Conservation (phyloP, 179 eudicot genomes). For the Silene coronaria region DNA sequence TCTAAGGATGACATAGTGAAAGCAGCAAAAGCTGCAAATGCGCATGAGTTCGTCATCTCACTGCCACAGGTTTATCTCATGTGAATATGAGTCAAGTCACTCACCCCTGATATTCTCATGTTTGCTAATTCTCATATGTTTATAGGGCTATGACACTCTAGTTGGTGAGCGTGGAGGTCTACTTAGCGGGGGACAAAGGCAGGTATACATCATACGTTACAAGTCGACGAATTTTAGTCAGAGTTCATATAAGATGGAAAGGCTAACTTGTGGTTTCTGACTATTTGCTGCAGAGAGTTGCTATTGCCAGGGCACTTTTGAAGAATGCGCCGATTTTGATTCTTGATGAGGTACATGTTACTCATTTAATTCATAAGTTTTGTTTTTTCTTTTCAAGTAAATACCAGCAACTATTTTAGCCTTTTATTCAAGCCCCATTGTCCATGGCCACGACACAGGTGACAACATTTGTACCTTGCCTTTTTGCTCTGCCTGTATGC, state of each 20-base stretch:
- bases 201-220: slow-evolving; percentile 43
- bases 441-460: background rate
- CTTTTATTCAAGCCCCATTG: background rate
- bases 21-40: slow-evolving; percentile 99
- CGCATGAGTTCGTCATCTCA: slow-evolving; percentile 90
- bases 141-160: slow-evolving; percentile 91
- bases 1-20: slow-evolving; percentile 81
- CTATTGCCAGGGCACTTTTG: slow-evolving; percentile 91
- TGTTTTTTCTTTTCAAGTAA: background rate
- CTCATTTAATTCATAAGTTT: background rate
- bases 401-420: background rate
- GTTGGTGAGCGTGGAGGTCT: slow-evolving; percentile 99
- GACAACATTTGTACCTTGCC: slow-evolving; percentile 1
- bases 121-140: slow-evolving; percentile 26
- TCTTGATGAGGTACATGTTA: slow-evolving; percentile 77
- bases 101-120: background rate
- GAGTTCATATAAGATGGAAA: slow-evolving; percentile 4
- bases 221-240: background rate
- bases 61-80: slow-evolving; percentile 72
- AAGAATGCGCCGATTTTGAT: slow-evolving; percentile 90
- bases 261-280: slow-evolving; percentile 13
- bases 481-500: background rate
- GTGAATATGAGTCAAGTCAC: background rate
- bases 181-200: slow-evolving; percentile 94
- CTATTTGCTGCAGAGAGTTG: slow-evolving; percentile 62